These are phyloP conservation scores for Serendipita vermifera DNA, from an alignment of 768 basidiomycete species.

Conservation along the genomic window DNA sequence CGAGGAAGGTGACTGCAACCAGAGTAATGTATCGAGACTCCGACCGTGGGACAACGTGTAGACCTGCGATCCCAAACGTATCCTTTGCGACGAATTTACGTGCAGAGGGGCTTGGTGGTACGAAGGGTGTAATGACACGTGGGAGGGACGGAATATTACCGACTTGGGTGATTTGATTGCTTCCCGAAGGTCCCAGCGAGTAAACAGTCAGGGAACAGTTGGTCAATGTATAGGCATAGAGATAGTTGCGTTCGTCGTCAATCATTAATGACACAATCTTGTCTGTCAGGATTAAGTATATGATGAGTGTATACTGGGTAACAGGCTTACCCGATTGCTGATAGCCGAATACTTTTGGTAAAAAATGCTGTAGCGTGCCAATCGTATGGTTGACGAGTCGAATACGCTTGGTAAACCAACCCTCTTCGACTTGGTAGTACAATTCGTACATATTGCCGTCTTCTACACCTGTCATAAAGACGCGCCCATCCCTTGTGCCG, in stretches of 20 bases:
- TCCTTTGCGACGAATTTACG: not conserved
- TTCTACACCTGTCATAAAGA: constrained; percentile 78
- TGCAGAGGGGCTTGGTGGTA: constrained; percentile 25
- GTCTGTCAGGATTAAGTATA: constrained; percentile 32
- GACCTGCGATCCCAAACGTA: constrained; percentile 49
- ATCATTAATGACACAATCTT: constrained; percentile 55
- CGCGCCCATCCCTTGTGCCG: constrained; percentile 69
- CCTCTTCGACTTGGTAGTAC: constrained; percentile 78
- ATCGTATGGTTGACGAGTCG: constrained; percentile 80
- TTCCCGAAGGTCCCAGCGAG: constrained; percentile 21
- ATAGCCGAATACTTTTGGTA: constrained; percentile 38
- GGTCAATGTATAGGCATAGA: constrained; percentile 64
- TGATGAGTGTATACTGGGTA: not conserved
- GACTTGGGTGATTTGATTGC: constrained; percentile 55
- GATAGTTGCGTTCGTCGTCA: constrained; percentile 53
- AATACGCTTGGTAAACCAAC: constrained; percentile 83
- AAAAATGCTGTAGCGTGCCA: constrained; percentile 59
- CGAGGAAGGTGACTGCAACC: constrained; percentile 68
- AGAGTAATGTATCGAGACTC: constrained; percentile 66
- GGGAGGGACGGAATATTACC: constrained; percentile 64
- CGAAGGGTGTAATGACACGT: constrained; percentile 68
- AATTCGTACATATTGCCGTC: constrained; percentile 88
- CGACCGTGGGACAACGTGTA: constrained; percentile 53
- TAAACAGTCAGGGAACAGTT: constrained; percentile 27
- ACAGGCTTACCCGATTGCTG: not conserved